phyloP scores from a whole-genome alignment of 345 rosid genomes.

The Atalantia buxifolia region DNA sequence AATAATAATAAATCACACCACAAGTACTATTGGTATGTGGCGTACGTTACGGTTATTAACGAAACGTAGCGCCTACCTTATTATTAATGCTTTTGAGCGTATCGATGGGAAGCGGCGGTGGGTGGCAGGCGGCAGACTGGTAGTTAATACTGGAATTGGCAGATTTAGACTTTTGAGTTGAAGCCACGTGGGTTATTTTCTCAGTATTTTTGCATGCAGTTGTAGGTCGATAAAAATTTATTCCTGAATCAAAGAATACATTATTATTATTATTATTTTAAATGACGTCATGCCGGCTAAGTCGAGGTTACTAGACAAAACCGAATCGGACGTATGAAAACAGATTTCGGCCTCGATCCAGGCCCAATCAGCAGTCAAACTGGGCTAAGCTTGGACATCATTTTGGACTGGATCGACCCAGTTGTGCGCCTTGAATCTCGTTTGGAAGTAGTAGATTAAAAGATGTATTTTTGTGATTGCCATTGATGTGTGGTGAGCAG shows the following conservation, averaged over 20 bases:
- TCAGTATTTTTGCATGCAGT: background rate
- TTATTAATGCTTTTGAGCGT: too few species aligned
- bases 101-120: too few species aligned
- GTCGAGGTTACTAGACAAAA: background rate
- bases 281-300: background rate
- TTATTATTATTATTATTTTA: too few species aligned
- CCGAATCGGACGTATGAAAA: background rate
- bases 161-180: constrained; percentile 2
- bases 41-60: too few species aligned
- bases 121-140: background rate
- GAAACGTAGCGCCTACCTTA: too few species aligned
- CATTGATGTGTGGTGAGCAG: constrained; percentile 26
- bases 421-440: background rate
- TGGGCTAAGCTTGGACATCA: background rate
- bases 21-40: too few species aligned
- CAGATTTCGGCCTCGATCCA: background rate
- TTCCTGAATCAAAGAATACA: too few species aligned
- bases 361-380: background rate
- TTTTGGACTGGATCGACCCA: background rate
- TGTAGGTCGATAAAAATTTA: background rate
- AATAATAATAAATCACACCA: too few species aligned
- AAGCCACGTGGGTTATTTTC: background rate
- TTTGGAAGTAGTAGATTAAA: too few species aligned
- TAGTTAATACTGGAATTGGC: background rate
- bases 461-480: too few species aligned